Evolutionary conservation across 345 rosid genomes (phyloP), one percentile per base, ranked within the genome.

Genomic region (Gossypium australe): DNA sequence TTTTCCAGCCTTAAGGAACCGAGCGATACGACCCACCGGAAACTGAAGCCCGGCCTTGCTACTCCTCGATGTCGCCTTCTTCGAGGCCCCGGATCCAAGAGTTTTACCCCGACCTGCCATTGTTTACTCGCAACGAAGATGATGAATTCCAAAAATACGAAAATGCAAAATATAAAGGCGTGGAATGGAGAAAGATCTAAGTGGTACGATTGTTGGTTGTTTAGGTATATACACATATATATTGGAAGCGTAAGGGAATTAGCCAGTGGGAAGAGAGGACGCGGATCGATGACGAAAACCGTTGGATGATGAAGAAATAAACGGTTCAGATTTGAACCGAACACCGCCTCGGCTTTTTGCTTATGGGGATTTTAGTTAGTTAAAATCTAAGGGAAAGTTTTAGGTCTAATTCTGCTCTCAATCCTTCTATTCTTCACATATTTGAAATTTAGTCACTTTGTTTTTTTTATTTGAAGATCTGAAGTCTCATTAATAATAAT

Each of bases 71-170:
- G 91, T 92, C 2, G 98, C 94, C 88, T 94, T 94, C 87, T 92
- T 94, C 20, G 93, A 27, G 17, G 87, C 90, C 1, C 97, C 91
- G 2, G 97, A 94, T 64, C 97, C 97, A 0, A 94, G 88, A 52
- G 92, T 89, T 66, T 94, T 94, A 12, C 98, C 98, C 49, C 97
- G 85, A 57, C 97, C 98, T 11, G 98, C 98, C 97, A 94, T 94
- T 52, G 24, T 25, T 44, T 41, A 10, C 63, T 6, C 9, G 48
- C 75, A 51, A 16, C 17, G 27, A 11, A 41, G 12, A 41, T 7
- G 11, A 25, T 2, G 1, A 58, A 24, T 24, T 16, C 16, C 16
- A 25, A 59, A 59, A 12, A 57, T 3, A 13, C 6, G 38, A 59
- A 59, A 22, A 58, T 11, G 29, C 2, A 24, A 58, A 4, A 1